Percentiles rank a stretch among this genome's conserved stretches.
These are phyloP conservation scores for Ambrosiella xylebori DNA, from an alignment of 2,329 filamentous ascomycete species.

Conservation along the genomic window DNA sequence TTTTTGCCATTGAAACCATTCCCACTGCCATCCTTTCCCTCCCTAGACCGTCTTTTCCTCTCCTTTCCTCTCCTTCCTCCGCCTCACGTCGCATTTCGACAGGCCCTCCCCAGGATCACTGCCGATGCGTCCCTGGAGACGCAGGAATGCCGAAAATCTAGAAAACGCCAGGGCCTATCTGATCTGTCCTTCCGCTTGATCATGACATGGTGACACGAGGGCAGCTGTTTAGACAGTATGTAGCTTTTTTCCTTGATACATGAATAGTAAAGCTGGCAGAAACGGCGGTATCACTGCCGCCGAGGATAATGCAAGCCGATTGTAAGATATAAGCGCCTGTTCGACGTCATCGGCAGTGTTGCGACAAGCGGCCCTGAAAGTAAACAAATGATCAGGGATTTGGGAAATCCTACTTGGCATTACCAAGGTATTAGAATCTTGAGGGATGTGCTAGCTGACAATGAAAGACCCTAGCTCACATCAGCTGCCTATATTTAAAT, in stretches of 20 bases:
- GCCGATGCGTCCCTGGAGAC: slow-evolving; percentile 2
- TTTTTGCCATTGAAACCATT: not conserved
- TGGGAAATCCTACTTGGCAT: too few species aligned
- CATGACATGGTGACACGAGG: not conserved
- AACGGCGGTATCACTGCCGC: not conserved
- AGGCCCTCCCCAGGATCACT: not conserved
- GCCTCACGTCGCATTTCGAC: not conserved
- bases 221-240: not conserved
- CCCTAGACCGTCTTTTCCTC: not conserved
- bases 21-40: not conserved
- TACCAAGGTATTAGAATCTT: too few species aligned
- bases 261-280: not conserved
- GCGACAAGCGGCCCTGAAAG: not conserved
- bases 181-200: not conserved
- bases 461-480: too few species aligned
- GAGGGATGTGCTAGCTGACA: too few species aligned
- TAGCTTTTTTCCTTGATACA: not conserved
- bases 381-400: not conserved
- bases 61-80: not conserved
- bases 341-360: slow-evolving; percentile 1
- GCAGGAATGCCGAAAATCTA: slow-evolving; percentile 2
- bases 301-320: not conserved
- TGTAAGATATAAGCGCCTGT: not conserved
- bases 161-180: not conserved
- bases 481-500: too few species aligned